Conservation (phyloP, 805 yeast species). For the Yarrowia porcina region DNA sequence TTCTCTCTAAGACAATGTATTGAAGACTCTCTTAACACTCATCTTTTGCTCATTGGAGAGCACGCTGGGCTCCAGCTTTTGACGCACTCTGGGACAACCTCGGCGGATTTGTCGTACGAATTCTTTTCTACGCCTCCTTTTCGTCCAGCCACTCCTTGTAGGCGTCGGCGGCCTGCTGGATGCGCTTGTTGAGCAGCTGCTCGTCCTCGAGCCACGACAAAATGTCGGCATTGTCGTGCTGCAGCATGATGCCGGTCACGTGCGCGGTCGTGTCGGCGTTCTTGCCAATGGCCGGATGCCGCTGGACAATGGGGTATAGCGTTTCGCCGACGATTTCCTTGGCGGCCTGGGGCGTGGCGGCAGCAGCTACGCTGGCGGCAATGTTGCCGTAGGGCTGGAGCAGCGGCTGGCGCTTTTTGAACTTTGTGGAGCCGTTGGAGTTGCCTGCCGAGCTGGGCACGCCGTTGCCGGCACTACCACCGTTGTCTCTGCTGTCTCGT, state of each 20-base stretch:
- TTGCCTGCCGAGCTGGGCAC: not conserved
- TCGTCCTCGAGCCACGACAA: constrained; percentile 82
- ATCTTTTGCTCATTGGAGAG: not conserved
- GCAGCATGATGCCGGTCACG: constrained; percentile 93
- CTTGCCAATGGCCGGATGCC: constrained; percentile 73
- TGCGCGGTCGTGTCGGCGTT: constrained; percentile 84
- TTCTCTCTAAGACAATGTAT: too few relatives aligned
- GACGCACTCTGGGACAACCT: too few relatives aligned
- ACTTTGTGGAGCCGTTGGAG: constrained; percentile 8
- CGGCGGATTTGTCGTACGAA: too few relatives aligned
- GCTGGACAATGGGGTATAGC: constrained; percentile 77
- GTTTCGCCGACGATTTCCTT: constrained; percentile 70
- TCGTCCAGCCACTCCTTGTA: constrained; percentile 73
- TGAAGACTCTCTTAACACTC: not conserved
- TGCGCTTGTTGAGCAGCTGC: constrained; percentile 74
- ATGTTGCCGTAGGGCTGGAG: constrained; percentile 40
- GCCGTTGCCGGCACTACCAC: not conserved
- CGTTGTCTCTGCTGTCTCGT: not conserved
- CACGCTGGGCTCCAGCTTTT: too few relatives aligned
- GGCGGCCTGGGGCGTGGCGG: constrained; percentile 45
- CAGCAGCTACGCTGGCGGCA: constrained; percentile 47
- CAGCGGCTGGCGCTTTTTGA: constrained; percentile 25
- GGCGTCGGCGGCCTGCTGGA: constrained; percentile 87
- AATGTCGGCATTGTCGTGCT: constrained; percentile 81
- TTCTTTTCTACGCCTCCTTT: not conserved